Evolutionary conservation across 176 grass and related monocot species (phyloP).

Genomic region (Oryza meridionalis): DNA sequence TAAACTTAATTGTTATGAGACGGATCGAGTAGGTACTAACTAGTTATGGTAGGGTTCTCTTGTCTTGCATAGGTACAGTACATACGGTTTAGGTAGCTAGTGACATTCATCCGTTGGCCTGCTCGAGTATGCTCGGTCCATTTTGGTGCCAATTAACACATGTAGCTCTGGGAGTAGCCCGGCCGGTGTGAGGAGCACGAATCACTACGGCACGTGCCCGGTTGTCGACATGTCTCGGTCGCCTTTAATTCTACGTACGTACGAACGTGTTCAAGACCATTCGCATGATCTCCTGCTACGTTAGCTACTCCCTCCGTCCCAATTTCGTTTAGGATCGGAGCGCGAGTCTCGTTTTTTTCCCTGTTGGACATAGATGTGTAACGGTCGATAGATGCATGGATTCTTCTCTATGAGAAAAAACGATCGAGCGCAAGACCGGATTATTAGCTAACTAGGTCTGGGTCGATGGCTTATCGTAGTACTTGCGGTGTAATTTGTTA

Average conservation of each 20-base stretch:
- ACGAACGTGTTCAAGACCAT: not conserved
- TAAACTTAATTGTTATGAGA: too few relatives aligned
- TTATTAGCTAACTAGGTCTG: too few relatives aligned
- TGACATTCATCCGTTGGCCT: not conserved
- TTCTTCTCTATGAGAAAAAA: not conserved
- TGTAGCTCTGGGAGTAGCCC: slow-evolving; percentile 5
- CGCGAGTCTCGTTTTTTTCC: not conserved
- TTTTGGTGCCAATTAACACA: slow-evolving; percentile 9
- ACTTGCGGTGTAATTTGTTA: not conserved
- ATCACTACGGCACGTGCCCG: not conserved
- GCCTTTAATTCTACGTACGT: slow-evolving; percentile 25
- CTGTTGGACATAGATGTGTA: not conserved
- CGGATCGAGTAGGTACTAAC: not conserved
- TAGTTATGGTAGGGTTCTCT: not conserved
- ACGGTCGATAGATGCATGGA: not conserved
- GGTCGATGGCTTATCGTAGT: not conserved
- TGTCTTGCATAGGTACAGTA: not conserved
- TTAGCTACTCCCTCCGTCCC: not conserved
- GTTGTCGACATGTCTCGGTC: slow-evolving; percentile 21
- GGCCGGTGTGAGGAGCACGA: not conserved
- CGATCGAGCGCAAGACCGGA: not conserved
- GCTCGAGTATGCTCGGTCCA: not conserved
- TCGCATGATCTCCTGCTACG: not conserved
- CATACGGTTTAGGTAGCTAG: not conserved
- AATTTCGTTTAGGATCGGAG: not conserved